Base-by-base conservation (phyloP, 345 rosid species). In the Salix koriyanagi region DNA sequence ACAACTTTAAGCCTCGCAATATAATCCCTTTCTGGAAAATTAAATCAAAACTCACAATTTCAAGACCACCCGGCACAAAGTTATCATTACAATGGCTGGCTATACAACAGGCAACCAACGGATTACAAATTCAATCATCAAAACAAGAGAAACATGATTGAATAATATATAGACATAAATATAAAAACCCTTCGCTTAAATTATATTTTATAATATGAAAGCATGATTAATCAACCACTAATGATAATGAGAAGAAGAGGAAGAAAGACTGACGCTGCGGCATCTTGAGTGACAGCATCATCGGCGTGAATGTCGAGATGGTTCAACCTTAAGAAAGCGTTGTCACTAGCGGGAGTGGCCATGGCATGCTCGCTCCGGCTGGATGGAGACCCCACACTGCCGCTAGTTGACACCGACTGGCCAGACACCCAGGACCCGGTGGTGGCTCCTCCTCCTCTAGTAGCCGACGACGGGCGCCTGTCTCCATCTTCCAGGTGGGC, bases 301-400 rank as follows among this genome's bases (percentile, higher is more conserved):
- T 96, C 99, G 18, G 93, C 97, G 25, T 94, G 97, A 80, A 92
- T 91, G 66, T 94, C 98, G 65, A 94, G 91, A 80, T 89, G 91
- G 83, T 94, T 90, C 39, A 91, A 72, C 44, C 90, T 83, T 10
- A 89, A 73, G 70, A 88, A 86, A 46, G 98, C 80, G 74, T 28
- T 90, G 77, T 94, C 99, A 61, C 89, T 89, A 8, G 90, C 91
- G 6, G 97, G 95, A 1, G 98, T 92, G 48, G 95, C 93, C 70
- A 86, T 81, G 73, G 86, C 83, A 69, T 76, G 92, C 81, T 74
- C 88, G 81, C 93, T 89, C 78, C 92, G 85, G 88, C 96, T 92
- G 1, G 97, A 96, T 1, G 97, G 99, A 1, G 99, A 96, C 14
- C 99, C 99, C 21, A 89, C 90, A 80, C 99, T 93, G 44, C 97